A percentile compares a stretch with the other conserved stretches of the same genome.
These are phyloP conservation scores for Pythium phragmitis DNA, from an alignment of 352 stramenopile genomes.

Conservation along the genomic window DNA sequence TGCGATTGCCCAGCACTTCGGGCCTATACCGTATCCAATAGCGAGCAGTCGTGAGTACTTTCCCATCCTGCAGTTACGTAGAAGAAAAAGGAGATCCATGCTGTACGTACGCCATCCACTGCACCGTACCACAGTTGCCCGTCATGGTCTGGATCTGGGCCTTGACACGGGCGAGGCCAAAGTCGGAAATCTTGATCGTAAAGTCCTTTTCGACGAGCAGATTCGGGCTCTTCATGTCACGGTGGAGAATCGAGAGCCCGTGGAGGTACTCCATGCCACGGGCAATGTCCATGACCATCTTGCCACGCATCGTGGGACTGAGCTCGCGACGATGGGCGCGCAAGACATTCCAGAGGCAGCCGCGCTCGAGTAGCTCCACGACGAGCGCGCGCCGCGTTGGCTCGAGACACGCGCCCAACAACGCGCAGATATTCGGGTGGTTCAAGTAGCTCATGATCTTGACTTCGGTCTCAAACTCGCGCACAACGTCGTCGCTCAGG, in stretches of 20 bases:
- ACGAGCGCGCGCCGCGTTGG: conserved; percentile 93
- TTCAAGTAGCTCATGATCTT: conserved; percentile 89
- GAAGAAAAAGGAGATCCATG: too few relatives aligned
- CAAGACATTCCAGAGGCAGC: conserved; percentile 93
- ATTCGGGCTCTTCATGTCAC: conserved; percentile 91
- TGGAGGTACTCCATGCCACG: conserved; percentile 89
- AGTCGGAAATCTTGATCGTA: conserved; percentile 91
- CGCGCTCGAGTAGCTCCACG: conserved; percentile 92
- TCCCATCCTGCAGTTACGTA: too few relatives aligned
- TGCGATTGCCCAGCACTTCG: conserved; percentile 86
- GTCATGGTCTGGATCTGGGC: conserved; percentile 92
- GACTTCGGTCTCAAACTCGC: conserved; percentile 79
- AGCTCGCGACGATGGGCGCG: conserved; percentile 45
- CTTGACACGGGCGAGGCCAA: conserved; percentile 90
- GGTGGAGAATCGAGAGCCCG: conserved; percentile 86
- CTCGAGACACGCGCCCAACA: conserved; percentile 94
- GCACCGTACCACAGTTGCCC: conserved; percentile 86
- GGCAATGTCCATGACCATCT: conserved; percentile 75
- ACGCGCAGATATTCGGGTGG: conserved; percentile 97
- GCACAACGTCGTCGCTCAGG: conserved; percentile 59
- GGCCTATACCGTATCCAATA: conserved; percentile 36
- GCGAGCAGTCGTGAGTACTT: not conserved
- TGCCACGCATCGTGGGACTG: conserved; percentile 41
- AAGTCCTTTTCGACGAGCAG: conserved; percentile 83
- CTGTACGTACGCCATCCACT: conserved; percentile 84